phyloP scores from a whole-genome alignment of 345 rosid genomes.

The Hypericum perforatum region DNA sequence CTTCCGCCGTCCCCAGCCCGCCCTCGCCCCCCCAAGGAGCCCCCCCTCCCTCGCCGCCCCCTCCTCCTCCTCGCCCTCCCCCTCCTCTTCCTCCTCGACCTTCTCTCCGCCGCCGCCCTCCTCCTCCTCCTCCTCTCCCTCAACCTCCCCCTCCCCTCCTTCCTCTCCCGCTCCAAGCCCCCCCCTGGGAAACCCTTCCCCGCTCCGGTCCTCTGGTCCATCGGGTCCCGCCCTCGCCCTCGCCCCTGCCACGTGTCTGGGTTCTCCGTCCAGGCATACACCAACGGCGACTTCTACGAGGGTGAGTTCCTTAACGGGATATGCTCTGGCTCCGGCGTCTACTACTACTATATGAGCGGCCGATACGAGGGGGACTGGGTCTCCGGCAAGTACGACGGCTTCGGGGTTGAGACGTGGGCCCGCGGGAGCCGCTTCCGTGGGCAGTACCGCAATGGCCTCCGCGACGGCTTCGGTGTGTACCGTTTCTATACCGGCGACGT shows the following conservation, averaged over 20 bases:
- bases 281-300: too few relatives aligned
- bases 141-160: not conserved
- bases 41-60: not conserved
- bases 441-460: too few relatives aligned
- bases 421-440: too few relatives aligned
- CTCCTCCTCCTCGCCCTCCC: not conserved
- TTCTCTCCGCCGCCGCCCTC: not conserved
- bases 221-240: not conserved
- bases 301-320: too few relatives aligned
- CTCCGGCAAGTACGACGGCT: too few relatives aligned
- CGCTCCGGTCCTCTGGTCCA: not conserved
- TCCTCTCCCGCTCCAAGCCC: not conserved
- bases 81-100: not conserved
- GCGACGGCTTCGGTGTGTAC: too few relatives aligned
- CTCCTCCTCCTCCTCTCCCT: not conserved
- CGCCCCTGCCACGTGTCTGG: not conserved
- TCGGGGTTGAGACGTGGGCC: too few relatives aligned
- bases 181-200: not conserved
- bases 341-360: too few relatives aligned
- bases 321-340: too few relatives aligned
- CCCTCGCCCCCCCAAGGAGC: not conserved
- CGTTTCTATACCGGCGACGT: too few relatives aligned
- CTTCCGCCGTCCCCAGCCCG: not conserved
- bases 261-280: not conserved
- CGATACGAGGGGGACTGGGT: too few relatives aligned